phyloP scores from a whole-genome alignment of 306 rosid genomes.

The Quercus glauca region DNA sequence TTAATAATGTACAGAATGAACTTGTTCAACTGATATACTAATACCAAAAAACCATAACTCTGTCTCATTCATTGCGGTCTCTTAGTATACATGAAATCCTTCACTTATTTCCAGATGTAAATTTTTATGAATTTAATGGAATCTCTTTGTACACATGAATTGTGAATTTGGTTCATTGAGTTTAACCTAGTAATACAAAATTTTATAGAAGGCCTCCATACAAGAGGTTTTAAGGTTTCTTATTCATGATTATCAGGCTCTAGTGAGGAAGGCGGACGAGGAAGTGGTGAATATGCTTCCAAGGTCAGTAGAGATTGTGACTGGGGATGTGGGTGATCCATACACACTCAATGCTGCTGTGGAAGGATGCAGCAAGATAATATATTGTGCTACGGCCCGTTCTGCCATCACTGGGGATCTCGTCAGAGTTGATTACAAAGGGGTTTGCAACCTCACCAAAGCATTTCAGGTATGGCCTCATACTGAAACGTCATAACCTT shows the following conservation, averaged over 20 bases:
- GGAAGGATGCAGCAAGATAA: slow-evolving; percentile 78
- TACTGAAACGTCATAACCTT: background rate
- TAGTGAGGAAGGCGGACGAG: slow-evolving; percentile 73
- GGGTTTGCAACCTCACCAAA: slow-evolving; percentile 82
- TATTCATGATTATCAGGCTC: slow-evolving; percentile 48
- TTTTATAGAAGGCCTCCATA: background rate
- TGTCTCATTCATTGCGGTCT: background rate
- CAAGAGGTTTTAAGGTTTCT: background rate
- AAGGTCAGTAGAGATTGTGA: slow-evolving; percentile 77
- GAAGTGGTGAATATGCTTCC: slow-evolving; percentile 78
- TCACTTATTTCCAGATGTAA: background rate
- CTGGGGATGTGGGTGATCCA: slow-evolving; percentile 93
- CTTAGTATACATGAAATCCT: background rate
- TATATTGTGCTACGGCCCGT: slow-evolving; percentile 95
- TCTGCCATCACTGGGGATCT: slow-evolving; percentile 86
- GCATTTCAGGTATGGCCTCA: slow-evolving; percentile 74
- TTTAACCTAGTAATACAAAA: background rate
- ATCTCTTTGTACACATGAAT: no score
- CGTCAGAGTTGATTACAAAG: slow-evolving; percentile 79
- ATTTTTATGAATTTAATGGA: background rate
- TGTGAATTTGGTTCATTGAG: no score
- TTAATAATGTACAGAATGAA: background rate
- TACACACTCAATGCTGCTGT: slow-evolving; percentile 56
- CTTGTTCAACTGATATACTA: background rate
- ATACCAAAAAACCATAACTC: no score